phyloP scores from a whole-genome alignment of 805 yeast genomes.

The Martiniozyma abietophila region DNA sequence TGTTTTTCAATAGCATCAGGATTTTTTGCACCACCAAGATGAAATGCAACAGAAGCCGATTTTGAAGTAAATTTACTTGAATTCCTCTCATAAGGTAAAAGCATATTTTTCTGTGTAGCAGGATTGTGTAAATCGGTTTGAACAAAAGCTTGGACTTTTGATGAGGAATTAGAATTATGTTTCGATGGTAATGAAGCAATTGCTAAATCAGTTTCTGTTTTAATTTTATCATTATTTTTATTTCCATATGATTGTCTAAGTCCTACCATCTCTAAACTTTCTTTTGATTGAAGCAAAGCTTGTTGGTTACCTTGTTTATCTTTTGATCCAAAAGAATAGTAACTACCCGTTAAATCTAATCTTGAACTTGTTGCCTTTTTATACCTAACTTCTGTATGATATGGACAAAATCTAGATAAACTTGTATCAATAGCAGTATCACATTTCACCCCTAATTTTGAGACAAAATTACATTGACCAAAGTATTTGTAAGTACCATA shows the following conservation, averaged over 20 bases:
- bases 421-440: slow-evolving; percentile 48
- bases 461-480: slow-evolving; percentile 51
- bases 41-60: slow-evolving; percentile 40
- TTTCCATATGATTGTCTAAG: slow-evolving; percentile 17
- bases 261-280: slow-evolving; percentile 9
- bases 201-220: slow-evolving; percentile 1
- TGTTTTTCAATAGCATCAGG: slow-evolving; percentile 36
- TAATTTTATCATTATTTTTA: not conserved
- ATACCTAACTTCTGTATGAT: slow-evolving; percentile 54
- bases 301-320: slow-evolving; percentile 34
- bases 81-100: slow-evolving; percentile 10
- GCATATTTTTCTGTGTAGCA: slow-evolving; percentile 3
- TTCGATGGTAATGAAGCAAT: slow-evolving; percentile 1
- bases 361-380: slow-evolving; percentile 49
- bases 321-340: slow-evolving; percentile 45
- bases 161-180: not conserved
- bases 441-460: slow-evolving; percentile 48
- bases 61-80: slow-evolving; percentile 29
- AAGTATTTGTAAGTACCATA: slow-evolving; percentile 63
- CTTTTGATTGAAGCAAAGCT: slow-evolving; percentile 26
- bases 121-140: slow-evolving; percentile 16
- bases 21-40: slow-evolving; percentile 38
- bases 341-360: slow-evolving; percentile 64
- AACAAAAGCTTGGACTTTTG: too few relatives aligned
- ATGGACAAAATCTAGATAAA: slow-evolving; percentile 53